Percentiles rank a stretch among this genome's conserved stretches.
phyloP scores from a whole-genome alignment of 805 yeast genomes.

The Metschnikowia baotianmanensis region DNA sequence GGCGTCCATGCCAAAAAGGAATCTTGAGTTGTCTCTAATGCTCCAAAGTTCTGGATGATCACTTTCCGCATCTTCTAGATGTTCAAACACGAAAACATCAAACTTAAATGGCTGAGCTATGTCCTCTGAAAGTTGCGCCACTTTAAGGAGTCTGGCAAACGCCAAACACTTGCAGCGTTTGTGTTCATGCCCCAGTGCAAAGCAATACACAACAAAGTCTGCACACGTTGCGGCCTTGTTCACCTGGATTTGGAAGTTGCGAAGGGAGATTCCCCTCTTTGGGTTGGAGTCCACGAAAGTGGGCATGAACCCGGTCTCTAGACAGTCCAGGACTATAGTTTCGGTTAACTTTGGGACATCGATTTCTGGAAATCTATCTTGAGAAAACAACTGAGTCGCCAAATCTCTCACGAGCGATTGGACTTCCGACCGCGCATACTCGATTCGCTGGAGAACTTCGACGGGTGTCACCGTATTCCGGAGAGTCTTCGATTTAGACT shows the following conservation, averaged over 20 bases:
- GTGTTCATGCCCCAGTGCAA: slow-evolving; percentile 5
- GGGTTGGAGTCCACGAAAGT: slow-evolving; percentile 63
- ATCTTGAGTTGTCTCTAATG: slow-evolving; percentile 12
- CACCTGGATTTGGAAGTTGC: slow-evolving; percentile 85
- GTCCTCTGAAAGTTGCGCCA: slow-evolving; percentile 33
- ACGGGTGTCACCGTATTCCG: slow-evolving; percentile 53
- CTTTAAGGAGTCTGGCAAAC: slow-evolving; percentile 33
- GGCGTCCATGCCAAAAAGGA: slow-evolving; percentile 13
- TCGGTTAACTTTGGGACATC: slow-evolving; percentile 18
- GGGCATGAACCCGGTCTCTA: slow-evolving; percentile 45
- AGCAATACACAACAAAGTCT: slow-evolving; percentile 67
- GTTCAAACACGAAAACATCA: slow-evolving; percentile 23
- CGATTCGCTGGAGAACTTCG: slow-evolving; percentile 53
- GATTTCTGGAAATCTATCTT: not conserved
- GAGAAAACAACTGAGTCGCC: slow-evolving; percentile 9
- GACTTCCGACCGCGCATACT: slow-evolving; percentile 38
- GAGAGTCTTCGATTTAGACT: slow-evolving; percentile 26
- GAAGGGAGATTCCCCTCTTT: slow-evolving; percentile 65
- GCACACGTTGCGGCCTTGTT: slow-evolving; percentile 74
- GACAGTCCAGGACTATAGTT: slow-evolving; percentile 41
- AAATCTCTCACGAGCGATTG: slow-evolving; percentile 3
- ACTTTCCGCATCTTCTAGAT: slow-evolving; percentile 6
- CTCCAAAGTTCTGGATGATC: slow-evolving; percentile 12
- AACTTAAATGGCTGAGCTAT: slow-evolving; percentile 8
- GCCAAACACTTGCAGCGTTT: slow-evolving; percentile 17